A percentile compares a stretch with the other conserved stretches of the same genome.
phyloP scores from a whole-genome alignment of 2,329 filamentous ascomycete genomes.

The Verruconis gallopava region DNA sequence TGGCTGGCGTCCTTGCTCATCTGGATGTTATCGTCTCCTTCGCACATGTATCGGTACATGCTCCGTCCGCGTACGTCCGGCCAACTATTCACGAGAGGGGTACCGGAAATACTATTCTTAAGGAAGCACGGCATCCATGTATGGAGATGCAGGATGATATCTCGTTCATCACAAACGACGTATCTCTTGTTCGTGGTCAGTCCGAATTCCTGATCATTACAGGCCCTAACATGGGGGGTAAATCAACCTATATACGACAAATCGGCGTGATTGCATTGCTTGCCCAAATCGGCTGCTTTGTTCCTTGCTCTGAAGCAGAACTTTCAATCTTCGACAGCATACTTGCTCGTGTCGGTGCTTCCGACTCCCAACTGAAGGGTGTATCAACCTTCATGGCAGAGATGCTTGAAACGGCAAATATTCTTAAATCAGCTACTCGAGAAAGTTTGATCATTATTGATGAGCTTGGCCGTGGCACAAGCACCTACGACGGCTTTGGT shows the following conservation, averaged over 20 bases:
- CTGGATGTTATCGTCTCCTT: conserved; percentile 92
- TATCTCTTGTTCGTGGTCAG: conserved; percentile 60
- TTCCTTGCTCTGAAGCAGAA: conserved; percentile 81
- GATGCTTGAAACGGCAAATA: conserved; percentile 98
- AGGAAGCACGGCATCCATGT: conserved; percentile 88
- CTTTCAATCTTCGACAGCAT: conserved; percentile 95
- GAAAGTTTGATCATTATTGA: conserved; percentile 98
- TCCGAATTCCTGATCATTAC: conserved; percentile 95
- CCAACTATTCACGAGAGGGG: conserved; percentile 84
- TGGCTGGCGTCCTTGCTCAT: conserved; percentile 80
- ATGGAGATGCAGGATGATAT: conserved; percentile 99
- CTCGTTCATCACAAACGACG: conserved; percentile 96
- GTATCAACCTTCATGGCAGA: conserved; percentile 99
- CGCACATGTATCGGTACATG: conserved; percentile 84
- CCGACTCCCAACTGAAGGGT: conserved; percentile 92
- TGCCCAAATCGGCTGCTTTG: conserved; percentile 94
- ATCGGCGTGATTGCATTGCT: conserved; percentile 94
- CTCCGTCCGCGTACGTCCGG: conserved; percentile 79
- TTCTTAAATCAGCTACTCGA: conserved; percentile 87
- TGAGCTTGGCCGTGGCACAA: conserved; percentile 89
- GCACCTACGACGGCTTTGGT: conserved; percentile 95
- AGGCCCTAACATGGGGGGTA: conserved; percentile 97
- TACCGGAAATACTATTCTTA: conserved; percentile 76
- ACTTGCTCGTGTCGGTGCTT: conserved; percentile 86
- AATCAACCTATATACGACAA: conserved; percentile 95